Conservation (phyloP, 1,139 yeast genomes). For the Sugiyamaella japonica region DNA sequence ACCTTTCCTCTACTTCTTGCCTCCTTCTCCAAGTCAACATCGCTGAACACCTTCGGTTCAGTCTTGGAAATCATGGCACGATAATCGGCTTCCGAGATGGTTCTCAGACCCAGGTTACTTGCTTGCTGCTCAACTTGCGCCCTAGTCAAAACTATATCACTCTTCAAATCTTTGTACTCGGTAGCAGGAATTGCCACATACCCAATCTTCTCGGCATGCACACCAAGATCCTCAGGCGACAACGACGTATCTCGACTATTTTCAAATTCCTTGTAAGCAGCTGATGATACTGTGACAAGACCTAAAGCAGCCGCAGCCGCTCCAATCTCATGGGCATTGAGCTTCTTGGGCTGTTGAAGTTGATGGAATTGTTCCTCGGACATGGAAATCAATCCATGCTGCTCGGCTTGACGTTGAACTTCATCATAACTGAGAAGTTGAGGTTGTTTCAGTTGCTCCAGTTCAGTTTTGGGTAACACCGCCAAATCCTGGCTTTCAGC, state of each 20-base stretch:
- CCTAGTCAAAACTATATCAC: conserved; percentile 1
- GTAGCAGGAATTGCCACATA: conserved; percentile 28
- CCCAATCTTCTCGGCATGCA: conserved; percentile 25
- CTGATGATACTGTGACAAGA: conserved; percentile 29
- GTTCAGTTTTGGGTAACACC: conserved; percentile 29
- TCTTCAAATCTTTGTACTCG: conserved; percentile 10
- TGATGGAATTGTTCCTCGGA: conserved; percentile 20
- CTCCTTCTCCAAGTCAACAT: conserved; percentile 18
- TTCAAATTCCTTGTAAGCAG: conserved; percentile 23
- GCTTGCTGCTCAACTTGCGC: conserved; percentile 25
- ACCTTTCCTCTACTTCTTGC: conserved; percentile 22
- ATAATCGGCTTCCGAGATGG: conserved; percentile 13
- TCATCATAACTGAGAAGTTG: conserved; percentile 26
- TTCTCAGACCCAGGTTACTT: conserved; percentile 40
- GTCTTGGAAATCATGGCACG: conserved; percentile 11
- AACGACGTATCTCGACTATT: conserved; percentile 24
- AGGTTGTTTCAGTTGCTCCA: conserved; percentile 22
- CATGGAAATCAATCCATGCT: conserved; percentile 24
- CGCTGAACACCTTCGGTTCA: conserved; percentile 6
- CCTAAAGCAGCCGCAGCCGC: conserved; percentile 14
- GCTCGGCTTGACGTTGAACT: conserved; percentile 21
- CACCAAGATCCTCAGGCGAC: conserved; percentile 21
- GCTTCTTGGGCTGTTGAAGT: conserved; percentile 24
- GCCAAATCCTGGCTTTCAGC: conserved; percentile 36
- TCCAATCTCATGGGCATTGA: conserved; percentile 28